Evolutionary conservation across 2,329 filamentous ascomycete genomes (phyloP), one percentile per base, ranked within the genome.

Genomic region (Cladophialophora carrionii): DNA sequence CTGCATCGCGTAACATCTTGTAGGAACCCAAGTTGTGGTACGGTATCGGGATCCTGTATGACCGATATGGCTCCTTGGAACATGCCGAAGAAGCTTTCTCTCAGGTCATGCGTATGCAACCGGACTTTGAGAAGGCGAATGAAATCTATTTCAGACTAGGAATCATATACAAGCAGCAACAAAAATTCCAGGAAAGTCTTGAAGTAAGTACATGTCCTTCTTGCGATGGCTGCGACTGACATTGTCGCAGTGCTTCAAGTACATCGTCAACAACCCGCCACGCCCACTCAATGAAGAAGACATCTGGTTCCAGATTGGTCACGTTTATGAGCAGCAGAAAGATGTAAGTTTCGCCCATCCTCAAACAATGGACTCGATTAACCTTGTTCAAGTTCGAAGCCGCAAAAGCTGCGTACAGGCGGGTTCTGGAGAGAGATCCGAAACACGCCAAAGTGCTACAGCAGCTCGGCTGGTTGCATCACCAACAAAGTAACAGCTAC

Each of bases 161-260:
- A n/a, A 99, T 99, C 81, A 98, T 99, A 71, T 98, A 98, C 82
- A 99, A 99, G 78, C 94, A 98, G 74, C 95, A 98, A 76, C 89
- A 93, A 68, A 98, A 98, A 77, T 99, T 93, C 76, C 83, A 84
- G 59, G 90, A 96, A 75, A 97, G 93, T 82, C 83, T 98, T 53
- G 95, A 98, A 79, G 93, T 96, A n/a, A 62, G 69, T 34, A 73
- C 68, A 31, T 57, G 46, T 43, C 22, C 51, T 37, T 34, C 10
- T 31, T 5, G 12, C 4, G 29, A 9, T 20, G 31, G 54, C 55
- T 67, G 63, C 60, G 65, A 70, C 68, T 48, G 10, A 62, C 46
- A 6, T 48, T 55, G 65, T 9, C 65, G 17, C 64, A 97, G 91
- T 98, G 95, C 82, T 99, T 99, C 82, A 95, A 95, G 79, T 98